Percentiles rank a stretch among this genome's conserved stretches.
These are phyloP conservation scores for Ogataea saltuana DNA, from an alignment of 805 yeast genomes.

Conservation along the genomic window DNA sequence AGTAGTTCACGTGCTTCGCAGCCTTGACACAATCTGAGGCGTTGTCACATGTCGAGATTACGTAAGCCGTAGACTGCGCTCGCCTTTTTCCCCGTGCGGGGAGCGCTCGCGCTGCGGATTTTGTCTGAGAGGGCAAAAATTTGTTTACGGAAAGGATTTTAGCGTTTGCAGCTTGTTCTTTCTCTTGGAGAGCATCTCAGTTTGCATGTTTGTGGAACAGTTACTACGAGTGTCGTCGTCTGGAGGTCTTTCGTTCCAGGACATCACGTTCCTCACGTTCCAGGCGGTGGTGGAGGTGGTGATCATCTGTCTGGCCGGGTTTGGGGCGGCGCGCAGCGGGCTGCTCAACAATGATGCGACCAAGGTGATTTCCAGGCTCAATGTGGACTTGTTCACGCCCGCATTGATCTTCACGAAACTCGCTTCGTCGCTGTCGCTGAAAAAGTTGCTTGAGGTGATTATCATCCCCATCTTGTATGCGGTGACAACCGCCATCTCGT, in stretches of 20 bases:
- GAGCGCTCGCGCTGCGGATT: too few relatives aligned
- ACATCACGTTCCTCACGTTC: slow-evolving; percentile 69
- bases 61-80: too few relatives aligned
- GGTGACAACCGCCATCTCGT: slow-evolving; percentile 79
- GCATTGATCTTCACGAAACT: slow-evolving; percentile 87
- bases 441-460: slow-evolving; percentile 76
- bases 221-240: slow-evolving; percentile 5
- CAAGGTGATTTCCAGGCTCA: slow-evolving; percentile 70
- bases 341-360: slow-evolving; percentile 72
- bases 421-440: slow-evolving; percentile 64
- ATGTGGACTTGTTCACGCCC: slow-evolving; percentile 93
- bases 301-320: slow-evolving; percentile 82
- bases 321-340: slow-evolving; percentile 75
- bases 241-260: slow-evolving; percentile 28
- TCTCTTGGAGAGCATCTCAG: not conserved
- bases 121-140: not conserved
- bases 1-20: too few relatives aligned
- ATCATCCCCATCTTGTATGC: slow-evolving; percentile 83
- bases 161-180: not conserved
- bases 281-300: slow-evolving; percentile 93
- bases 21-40: too few relatives aligned
- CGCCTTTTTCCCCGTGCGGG: too few relatives aligned
- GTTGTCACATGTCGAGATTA: too few relatives aligned
- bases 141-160: not conserved
- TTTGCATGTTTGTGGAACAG: slow-evolving; percentile 8